Evolutionary conservation across 2,329 filamentous ascomycete species (phyloP).

Genomic region (Penicillium sp.): DNA sequence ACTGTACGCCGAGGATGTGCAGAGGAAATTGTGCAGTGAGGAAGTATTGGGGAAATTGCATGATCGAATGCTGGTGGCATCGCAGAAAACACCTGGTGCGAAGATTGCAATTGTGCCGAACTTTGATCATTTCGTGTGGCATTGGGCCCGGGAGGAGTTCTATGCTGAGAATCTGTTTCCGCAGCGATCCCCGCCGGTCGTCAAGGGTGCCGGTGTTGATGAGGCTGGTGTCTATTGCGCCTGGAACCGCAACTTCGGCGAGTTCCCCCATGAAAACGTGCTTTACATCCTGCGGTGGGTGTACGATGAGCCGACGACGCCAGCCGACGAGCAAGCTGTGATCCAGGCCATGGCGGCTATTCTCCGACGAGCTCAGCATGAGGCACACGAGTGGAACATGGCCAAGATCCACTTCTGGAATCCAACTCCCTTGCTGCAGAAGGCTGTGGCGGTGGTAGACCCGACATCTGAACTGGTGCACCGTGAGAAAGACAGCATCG

Average conservation of each 20-base stretch:
- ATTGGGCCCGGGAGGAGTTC: conserved; percentile 79
- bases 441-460: conserved; percentile 44
- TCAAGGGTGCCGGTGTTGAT: conserved; percentile 71
- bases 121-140: conserved; percentile 70
- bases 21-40: conserved; percentile 54
- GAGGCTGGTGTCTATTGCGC: conserved; percentile 40
- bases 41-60: conserved; percentile 70
- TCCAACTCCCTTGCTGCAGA: conserved; percentile 59
- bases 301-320: conserved; percentile 42
- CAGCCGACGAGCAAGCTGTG: conserved; percentile 50
- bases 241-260: conserved; percentile 46
- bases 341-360: conserved; percentile 63
- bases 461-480: conserved; percentile 43
- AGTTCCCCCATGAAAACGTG: conserved; percentile 37
- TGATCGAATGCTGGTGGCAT: conserved; percentile 56
- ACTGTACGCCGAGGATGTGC: conserved; percentile 37
- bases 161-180: conserved; percentile 66
- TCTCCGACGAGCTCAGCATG: conserved; percentile 65
- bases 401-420: conserved; percentile 80
- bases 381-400: conserved; percentile 73
- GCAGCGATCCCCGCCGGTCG: conserved; percentile 49
- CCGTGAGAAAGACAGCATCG: conserved; percentile 50
- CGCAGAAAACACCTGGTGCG: conserved; percentile 42
- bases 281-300: conserved; percentile 47
- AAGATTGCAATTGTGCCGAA: conserved; percentile 71